A percentile compares a stretch with the other conserved stretches of the same genome.
These are phyloP conservation scores for Citrus inodora DNA, from an alignment of 345 rosid genomes.

Conservation along the genomic window DNA sequence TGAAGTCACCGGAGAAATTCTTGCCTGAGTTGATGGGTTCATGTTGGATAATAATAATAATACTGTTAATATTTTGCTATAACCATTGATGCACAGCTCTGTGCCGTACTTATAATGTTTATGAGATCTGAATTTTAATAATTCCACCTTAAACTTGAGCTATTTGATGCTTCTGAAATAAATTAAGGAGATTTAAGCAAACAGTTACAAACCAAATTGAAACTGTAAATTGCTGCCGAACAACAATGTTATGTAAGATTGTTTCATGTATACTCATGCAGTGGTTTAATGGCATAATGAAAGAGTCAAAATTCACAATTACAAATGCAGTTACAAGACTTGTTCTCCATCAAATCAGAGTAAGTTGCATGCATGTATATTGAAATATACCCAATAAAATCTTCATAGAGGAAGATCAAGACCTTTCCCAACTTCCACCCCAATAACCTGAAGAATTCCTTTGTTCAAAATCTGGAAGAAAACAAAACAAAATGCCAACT, in stretches of 20 bases:
- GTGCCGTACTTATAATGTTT: neutral
- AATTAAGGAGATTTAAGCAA: no score
- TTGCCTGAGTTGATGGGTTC: neutral
- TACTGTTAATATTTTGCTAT: neutral
- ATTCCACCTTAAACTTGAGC: neutral
- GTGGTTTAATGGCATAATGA: no score
- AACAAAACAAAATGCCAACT: neutral
- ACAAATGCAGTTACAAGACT: neutral
- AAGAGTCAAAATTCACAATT: neutral
- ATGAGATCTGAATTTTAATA: neutral
- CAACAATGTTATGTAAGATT: neutral
- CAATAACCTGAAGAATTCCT: conserved; percentile 69
- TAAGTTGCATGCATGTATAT: neutral
- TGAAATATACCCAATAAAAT: neutral
- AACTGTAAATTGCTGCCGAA: neutral
- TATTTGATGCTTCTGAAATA: no score
- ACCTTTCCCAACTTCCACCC: conserved; percentile 85
- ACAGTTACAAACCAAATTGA: neutral
- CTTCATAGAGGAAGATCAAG: conserved; percentile 76
- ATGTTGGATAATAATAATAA: neutral
- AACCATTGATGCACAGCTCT: neutral
- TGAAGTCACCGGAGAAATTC: neutral
- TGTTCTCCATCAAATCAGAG: neutral
- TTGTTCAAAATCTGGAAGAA: conserved; percentile 59
- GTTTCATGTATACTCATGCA: neutral